phyloP scores from a whole-genome alignment of 345 rosid species.

The Pugionium dolabratum region DNA sequence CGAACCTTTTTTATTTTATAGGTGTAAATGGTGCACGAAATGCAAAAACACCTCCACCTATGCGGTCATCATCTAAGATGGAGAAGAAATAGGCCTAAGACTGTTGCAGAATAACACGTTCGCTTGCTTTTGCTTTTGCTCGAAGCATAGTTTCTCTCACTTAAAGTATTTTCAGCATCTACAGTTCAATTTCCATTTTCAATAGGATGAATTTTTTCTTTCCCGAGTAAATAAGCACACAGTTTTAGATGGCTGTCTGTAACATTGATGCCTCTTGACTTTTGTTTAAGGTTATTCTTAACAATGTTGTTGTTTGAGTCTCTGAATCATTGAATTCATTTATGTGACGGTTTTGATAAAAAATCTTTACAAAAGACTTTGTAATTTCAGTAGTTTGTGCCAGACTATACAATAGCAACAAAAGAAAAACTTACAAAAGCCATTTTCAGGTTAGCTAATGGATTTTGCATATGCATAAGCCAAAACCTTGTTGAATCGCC shows the following conservation, averaged over 20 bases:
- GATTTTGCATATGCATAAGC: slow-evolving; percentile 50
- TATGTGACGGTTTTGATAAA: slow-evolving; percentile 23
- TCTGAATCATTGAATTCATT: slow-evolving; percentile 30
- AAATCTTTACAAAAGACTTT: slow-evolving; percentile 32
- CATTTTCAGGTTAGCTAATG: slow-evolving; percentile 22
- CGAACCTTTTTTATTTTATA: slow-evolving; percentile 15
- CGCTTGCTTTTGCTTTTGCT: slow-evolving; percentile 57
- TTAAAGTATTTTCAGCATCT: slow-evolving; percentile 22
- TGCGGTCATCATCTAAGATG: slow-evolving; percentile 47
- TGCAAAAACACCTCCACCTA: slow-evolving; percentile 81
- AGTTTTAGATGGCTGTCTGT: slow-evolving; percentile 32
- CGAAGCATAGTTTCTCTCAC: slow-evolving; percentile 42
- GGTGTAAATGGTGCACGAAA: slow-evolving; percentile 55
- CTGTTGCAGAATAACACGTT: slow-evolving; percentile 15
- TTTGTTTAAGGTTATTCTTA: slow-evolving; percentile 26
- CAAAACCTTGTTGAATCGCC: slow-evolving; percentile 60
- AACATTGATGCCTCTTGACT: not conserved
- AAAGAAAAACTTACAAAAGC: not conserved
- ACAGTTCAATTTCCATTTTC: slow-evolving; percentile 11
- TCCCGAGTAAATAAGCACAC: slow-evolving; percentile 37
- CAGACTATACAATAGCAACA: slow-evolving; percentile 23
- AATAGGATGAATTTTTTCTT: not conserved
- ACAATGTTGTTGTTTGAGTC: slow-evolving; percentile 22
- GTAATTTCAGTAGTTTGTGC: slow-evolving; percentile 22
- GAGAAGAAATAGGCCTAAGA: slow-evolving; percentile 51